Evolutionary conservation across 2,329 filamentous ascomycete species (phyloP).

Genomic region (Trichoderma sp.): DNA sequence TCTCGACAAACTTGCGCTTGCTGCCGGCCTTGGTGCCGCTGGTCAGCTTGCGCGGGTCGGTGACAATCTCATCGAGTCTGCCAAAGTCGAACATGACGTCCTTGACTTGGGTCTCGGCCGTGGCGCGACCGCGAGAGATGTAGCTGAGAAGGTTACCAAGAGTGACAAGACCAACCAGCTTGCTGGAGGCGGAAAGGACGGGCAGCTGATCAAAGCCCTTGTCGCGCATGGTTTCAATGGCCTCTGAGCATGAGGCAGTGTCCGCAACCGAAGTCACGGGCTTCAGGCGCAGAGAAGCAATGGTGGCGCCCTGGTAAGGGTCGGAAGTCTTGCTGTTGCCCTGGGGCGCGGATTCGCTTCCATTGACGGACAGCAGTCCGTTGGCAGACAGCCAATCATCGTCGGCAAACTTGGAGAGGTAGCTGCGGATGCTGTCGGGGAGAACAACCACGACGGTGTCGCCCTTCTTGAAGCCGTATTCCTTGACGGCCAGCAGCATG

Average conservation of each 20-base stretch:
- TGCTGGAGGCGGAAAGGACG: constrained; percentile 70
- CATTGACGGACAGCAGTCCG: constrained; percentile 67
- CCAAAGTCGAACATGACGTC: constrained; percentile 98
- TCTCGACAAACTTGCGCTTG: constrained; percentile 83
- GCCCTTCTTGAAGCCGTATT: constrained; percentile 74
- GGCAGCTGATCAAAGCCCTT: constrained; percentile 98
- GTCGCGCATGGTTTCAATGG: constrained; percentile 97
- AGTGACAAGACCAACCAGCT: constrained; percentile 88
- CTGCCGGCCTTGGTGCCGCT: constrained; percentile 41
- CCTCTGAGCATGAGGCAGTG: constrained; percentile 73
- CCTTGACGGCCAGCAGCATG: constrained; percentile 73
- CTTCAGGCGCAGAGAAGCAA: constrained; percentile 83
- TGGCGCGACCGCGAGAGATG: constrained; percentile 80
- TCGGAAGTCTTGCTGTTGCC: constrained; percentile 54
- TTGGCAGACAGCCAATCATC: constrained; percentile 99
- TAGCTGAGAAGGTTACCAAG: constrained; percentile 92
- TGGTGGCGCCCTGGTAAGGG: constrained; percentile 75
- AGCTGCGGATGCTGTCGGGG: constrained; percentile 95
- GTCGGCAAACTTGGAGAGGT: constrained; percentile 97
- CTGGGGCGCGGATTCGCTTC: constrained; percentile 50
- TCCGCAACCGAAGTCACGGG: constrained; percentile 84
- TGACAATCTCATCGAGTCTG: constrained; percentile 83
- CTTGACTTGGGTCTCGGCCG: constrained; percentile 70
- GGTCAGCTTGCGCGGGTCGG: constrained; percentile 72
- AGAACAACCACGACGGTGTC: constrained; percentile 89